These are phyloP conservation scores for Diutina sp. DNA, from an alignment of 1,139 yeast species.

Conservation along the genomic window DNA sequence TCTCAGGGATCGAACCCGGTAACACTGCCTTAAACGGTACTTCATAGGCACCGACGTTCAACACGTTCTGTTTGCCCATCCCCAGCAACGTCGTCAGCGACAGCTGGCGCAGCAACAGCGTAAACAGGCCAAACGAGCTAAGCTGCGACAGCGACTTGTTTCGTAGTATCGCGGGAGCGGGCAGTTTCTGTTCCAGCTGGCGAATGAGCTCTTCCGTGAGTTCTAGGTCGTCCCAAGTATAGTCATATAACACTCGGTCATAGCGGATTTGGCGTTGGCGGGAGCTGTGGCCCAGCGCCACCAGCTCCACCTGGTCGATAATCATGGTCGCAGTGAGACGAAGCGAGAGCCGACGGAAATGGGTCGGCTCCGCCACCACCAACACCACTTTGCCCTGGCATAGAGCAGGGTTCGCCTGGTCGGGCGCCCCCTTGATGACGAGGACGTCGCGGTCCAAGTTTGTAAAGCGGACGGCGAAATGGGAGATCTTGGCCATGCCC, in stretches of 20 bases:
- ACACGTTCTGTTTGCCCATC: conserved; percentile 12
- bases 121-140: conserved; percentile 5
- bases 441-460: conserved; percentile 71
- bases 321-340: conserved; percentile 49
- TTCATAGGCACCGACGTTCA: conserved; percentile 74
- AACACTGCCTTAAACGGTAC: conserved; percentile 78
- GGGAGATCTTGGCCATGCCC: conserved; percentile 17
- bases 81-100: conserved; percentile 6
- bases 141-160: conserved; percentile 20
- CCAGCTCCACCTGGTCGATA: conserved; percentile 18
- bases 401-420: conserved; percentile 67
- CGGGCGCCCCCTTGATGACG: conserved; percentile 63
- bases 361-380: conserved; percentile 63
- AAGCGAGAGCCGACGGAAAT: conserved; percentile 49
- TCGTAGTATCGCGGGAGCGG: conserved; percentile 4
- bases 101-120: neutral
- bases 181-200: conserved; percentile 15
- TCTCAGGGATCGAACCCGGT: conserved; percentile 80
- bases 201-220: conserved; percentile 18
- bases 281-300: neutral
- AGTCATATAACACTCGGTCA: conserved; percentile 59
- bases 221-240: conserved; percentile 63
- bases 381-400: conserved; percentile 70
- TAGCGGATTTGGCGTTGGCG: conserved; percentile 32
- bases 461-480: conserved; percentile 50